These are phyloP conservation scores for Tulasnella sp. DNA, from an alignment of 768 basidiomycete species.

Conservation along the genomic window DNA sequence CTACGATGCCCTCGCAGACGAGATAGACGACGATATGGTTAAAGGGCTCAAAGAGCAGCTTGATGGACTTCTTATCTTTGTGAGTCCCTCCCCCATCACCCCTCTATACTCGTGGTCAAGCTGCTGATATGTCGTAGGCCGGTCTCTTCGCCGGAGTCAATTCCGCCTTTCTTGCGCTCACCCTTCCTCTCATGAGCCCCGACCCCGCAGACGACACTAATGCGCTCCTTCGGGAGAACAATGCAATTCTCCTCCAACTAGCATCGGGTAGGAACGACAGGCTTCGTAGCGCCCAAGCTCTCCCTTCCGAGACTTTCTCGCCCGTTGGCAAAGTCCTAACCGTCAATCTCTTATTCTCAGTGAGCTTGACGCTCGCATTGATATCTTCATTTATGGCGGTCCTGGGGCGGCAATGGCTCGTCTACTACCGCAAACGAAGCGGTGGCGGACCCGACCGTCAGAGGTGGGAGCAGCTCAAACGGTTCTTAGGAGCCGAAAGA, in stretches of 20 bases:
- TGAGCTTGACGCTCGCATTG: background rate
- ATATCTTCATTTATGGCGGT: background rate
- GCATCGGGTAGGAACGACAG: background rate
- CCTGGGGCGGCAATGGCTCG: background rate
- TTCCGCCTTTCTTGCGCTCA: background rate
- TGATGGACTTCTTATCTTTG: background rate
- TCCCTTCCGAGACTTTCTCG: background rate
- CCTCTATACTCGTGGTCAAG: background rate
- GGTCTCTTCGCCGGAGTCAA: background rate
- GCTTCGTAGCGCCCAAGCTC: background rate
- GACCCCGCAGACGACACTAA: background rate
- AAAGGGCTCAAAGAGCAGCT: background rate
- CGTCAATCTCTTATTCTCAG: background rate
- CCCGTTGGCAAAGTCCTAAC: background rate
- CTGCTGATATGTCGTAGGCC: background rate
- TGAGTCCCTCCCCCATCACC: background rate
- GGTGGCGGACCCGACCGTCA: background rate
- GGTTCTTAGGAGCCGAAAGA: background rate
- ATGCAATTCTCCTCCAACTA: background rate
- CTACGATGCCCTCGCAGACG: background rate
- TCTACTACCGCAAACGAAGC: background rate
- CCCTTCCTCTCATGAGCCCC: background rate
- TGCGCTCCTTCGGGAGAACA: background rate
- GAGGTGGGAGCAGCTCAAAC: background rate
- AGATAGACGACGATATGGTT: background rate